Evolutionary conservation across 2,329 filamentous ascomycete species (phyloP).

Genomic region (Talaromyces sp.): DNA sequence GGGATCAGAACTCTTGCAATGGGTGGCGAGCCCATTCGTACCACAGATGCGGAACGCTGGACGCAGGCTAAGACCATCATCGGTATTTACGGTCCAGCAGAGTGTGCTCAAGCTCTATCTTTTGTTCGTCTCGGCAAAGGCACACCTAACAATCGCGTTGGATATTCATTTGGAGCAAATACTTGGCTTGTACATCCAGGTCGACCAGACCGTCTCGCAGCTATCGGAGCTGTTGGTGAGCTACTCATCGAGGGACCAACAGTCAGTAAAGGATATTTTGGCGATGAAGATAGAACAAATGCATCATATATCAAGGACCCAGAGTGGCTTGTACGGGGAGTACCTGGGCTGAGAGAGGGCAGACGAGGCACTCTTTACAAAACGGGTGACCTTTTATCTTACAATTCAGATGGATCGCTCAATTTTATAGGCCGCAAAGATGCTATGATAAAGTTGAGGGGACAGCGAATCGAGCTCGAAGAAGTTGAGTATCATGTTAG

Average conservation of each 20-base stretch:
- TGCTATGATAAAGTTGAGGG: slow-evolving; percentile 32
- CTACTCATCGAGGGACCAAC: slow-evolving; percentile 39
- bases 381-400: slow-evolving; percentile 34
- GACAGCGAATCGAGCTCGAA: slow-evolving; percentile 33
- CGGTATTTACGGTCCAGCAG: slow-evolving; percentile 21
- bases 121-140: background rate
- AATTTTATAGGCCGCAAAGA: slow-evolving; percentile 33
- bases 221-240: slow-evolving; percentile 41
- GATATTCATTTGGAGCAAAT: background rate
- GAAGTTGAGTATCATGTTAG: slow-evolving; percentile 28
- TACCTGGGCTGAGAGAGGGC: background rate
- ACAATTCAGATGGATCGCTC: slow-evolving; percentile 28
- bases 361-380: slow-evolving; percentile 26
- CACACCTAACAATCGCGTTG: background rate
- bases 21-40: slow-evolving; percentile 1
- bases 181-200: slow-evolving; percentile 8
- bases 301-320: slow-evolving; percentile 24
- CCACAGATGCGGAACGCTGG: background rate
- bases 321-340: slow-evolving; percentile 1
- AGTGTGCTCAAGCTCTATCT: slow-evolving; percentile 12
- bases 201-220: slow-evolving; percentile 18
- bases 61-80: slow-evolving; percentile 13
- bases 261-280: slow-evolving; percentile 29
- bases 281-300: slow-evolving; percentile 25
- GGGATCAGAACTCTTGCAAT: background rate